Evolutionary conservation across 2,329 filamentous ascomycete species (phyloP).

Genomic region (Diplodia sapinea): DNA sequence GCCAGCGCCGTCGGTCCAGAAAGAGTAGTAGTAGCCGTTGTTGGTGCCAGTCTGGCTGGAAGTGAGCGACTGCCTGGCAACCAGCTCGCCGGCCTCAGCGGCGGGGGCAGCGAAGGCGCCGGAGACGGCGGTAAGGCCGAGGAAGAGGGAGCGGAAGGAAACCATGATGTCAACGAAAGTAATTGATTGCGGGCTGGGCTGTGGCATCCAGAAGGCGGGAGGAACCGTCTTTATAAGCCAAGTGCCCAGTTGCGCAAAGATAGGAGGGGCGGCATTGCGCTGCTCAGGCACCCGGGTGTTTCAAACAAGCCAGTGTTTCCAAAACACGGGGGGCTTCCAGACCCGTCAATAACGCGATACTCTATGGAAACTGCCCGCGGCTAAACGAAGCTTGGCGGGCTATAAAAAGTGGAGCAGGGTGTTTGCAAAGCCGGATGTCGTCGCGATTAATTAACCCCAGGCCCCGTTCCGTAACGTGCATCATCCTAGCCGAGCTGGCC

Average conservation of each 20-base stretch:
- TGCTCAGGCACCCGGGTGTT: constrained; percentile 9
- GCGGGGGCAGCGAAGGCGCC: constrained; percentile 47
- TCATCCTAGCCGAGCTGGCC: constrained; percentile 12
- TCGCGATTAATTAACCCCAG: constrained; percentile 19
- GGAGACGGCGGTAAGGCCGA: constrained; percentile 45
- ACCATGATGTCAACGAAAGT: constrained; percentile 44
- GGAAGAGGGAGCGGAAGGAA: constrained; percentile 49
- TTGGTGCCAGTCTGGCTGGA: constrained; percentile 58
- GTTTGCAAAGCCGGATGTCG: background rate
- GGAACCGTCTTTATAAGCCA: constrained; percentile 7
- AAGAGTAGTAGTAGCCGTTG: constrained; percentile 66
- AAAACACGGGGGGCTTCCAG: constrained; percentile 7
- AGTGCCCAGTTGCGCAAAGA: background rate
- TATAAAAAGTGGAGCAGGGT: constrained; percentile 17
- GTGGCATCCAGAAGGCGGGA: background rate
- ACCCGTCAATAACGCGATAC: background rate
- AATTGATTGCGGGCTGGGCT: background rate
- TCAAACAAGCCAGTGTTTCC: constrained; percentile 11
- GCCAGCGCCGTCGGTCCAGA: constrained; percentile 63
- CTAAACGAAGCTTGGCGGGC: constrained; percentile 21
- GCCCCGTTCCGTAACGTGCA: constrained; percentile 9
- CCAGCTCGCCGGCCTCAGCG: constrained; percentile 36
- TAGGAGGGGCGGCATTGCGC: constrained; percentile 6
- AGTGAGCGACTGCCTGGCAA: constrained; percentile 50
- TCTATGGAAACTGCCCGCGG: constrained; percentile 15